A percentile compares a stretch with the other conserved stretches of the same genome.
Conservation (phyloP, 345 rosid genomes). For the Carallia pectinifolia region DNA sequence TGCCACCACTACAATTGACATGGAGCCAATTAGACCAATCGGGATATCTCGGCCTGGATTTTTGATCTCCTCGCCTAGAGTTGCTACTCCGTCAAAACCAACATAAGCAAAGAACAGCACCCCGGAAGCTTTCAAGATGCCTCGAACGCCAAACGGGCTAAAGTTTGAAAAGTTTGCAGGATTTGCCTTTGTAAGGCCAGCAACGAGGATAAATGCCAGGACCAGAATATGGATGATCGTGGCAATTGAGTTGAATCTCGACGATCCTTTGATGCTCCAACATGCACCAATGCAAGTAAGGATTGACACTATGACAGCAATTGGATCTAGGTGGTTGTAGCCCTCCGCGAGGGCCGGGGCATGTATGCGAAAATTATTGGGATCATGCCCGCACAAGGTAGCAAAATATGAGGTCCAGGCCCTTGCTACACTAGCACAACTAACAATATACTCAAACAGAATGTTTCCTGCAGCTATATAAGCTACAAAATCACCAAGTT, state of each 20-base stretch:
- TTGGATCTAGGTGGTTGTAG: slow-evolving; percentile 19
- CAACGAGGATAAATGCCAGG: slow-evolving; percentile 13
- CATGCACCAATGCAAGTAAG: slow-evolving; percentile 18
- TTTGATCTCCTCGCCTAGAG: slow-evolving; percentile 24
- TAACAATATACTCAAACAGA: slow-evolving; percentile 21
- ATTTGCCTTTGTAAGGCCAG: slow-evolving; percentile 23
- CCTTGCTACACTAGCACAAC: slow-evolving; percentile 25
- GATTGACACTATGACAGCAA: slow-evolving; percentile 16
- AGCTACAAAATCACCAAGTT: slow-evolving; percentile 28
- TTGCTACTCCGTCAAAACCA: slow-evolving; percentile 28
- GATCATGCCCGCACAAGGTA: slow-evolving; percentile 18
- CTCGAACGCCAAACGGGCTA: slow-evolving; percentile 11
- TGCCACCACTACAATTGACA: slow-evolving; percentile 1
- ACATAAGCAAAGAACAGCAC: slow-evolving; percentile 28
- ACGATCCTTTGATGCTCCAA: slow-evolving; percentile 26
- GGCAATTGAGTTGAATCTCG: slow-evolving; percentile 21
- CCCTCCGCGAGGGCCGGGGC: slow-evolving; percentile 12
- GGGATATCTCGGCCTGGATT: slow-evolving; percentile 26
- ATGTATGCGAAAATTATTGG: slow-evolving; percentile 19
- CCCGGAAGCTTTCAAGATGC: slow-evolving; percentile 15
- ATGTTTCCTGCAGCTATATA: slow-evolving; percentile 29
- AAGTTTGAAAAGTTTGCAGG: slow-evolving; percentile 11
- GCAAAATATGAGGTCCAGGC: slow-evolving; percentile 33
- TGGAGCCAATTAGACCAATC: slow-evolving; percentile 25
- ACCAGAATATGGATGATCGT: slow-evolving; percentile 16